Base-by-base conservation (phyloP, 1,139 yeast species). In the Wickerhamomyces sp. region DNA sequence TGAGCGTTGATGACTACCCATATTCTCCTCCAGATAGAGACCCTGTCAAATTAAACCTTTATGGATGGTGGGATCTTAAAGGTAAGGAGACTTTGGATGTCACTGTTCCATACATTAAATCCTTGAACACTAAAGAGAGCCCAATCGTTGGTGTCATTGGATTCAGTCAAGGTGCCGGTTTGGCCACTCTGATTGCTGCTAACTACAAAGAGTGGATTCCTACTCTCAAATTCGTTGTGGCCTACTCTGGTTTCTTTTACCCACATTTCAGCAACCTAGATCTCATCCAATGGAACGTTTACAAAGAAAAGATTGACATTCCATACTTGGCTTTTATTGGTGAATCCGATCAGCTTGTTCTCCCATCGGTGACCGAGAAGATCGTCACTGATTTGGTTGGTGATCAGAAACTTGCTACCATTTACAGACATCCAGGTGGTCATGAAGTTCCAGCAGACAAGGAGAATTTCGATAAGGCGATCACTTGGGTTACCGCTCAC, bases 1-100 rank as follows among this genome's bases (percentile, higher is more conserved):
- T 33, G 5, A 23, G 9, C 6, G 16, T 16, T 7, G 27, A 30
- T 8, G 36, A 33, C 17, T 33, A 28, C 23, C 29, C 32, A 47
- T 78, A 69, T n/a, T 18, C 29, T 8, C 58, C 58, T 14, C 49
- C 38, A 59, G 59, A 55, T 40, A 56, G 57, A 35, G 59, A 54
- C 16, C 55, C 54, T 38, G 54, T 49, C 19, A 57, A 28, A 6
- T 11, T 14, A 12, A 30, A 30, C n/a, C 20, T 30, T 3, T 29
- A 19, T 16, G 23, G 33, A 11, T 33, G 36, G 36, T 30, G 33
- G 30, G 23, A 25, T n/a, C 4, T 30, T 9, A 30, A 16, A 16
- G 21, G 13, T 25, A 16, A 28, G 10, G 16, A 26, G 11, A 12
- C 13, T 12, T 20, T 28, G 17, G 22, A 23, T 6, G 17, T 16